A percentile compares a stretch with the other conserved stretches of the same genome.
These are phyloP conservation scores for Maudiozyma humilis DNA, from an alignment of 1,139 yeast species.

Conservation along the genomic window DNA sequence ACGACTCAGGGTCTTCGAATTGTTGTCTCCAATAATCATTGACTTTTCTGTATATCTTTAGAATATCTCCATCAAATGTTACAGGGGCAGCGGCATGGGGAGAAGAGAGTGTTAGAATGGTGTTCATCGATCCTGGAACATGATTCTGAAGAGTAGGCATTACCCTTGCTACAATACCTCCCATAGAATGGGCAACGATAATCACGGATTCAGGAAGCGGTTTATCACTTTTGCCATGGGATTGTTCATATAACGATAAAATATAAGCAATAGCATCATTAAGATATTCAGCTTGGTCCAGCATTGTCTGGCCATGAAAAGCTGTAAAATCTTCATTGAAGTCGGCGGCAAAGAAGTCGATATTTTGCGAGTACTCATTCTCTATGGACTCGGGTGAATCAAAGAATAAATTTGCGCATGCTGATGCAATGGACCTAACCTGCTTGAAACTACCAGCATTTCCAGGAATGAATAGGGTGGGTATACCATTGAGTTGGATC, in stretches of 20 bases:
- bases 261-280: constrained; percentile 82
- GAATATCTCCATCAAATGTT: constrained; percentile 87
- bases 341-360: constrained; percentile 84
- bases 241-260: constrained; percentile 48
- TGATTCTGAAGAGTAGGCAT: constrained; percentile 76
- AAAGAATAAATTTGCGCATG: constrained; percentile 46
- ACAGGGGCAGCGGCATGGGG: constrained; percentile 93
- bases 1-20: constrained; percentile 31
- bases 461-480: constrained; percentile 90
- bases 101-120: constrained; percentile 79
- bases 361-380: constrained; percentile 34
- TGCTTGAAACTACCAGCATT: constrained; percentile 94
- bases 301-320: constrained; percentile 84
- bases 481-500: constrained; percentile 57
- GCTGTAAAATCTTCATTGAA: constrained; percentile 96
- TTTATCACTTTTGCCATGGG: constrained; percentile 11
- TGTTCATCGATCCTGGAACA: constrained; percentile 59
- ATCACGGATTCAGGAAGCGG: constrained; percentile 61
- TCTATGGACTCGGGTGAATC: constrained; percentile 30
- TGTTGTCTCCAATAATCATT: constrained; percentile 78
- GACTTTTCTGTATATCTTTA: constrained; percentile 62
- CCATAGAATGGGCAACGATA: constrained; percentile 91
- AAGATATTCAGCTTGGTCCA: constrained; percentile 88
- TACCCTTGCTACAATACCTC: constrained; percentile 83
- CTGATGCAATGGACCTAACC: constrained; percentile 85